These are phyloP conservation scores for Phanerochaete sordida DNA, from an alignment of 768 basidiomycete species.

Conservation along the genomic window DNA sequence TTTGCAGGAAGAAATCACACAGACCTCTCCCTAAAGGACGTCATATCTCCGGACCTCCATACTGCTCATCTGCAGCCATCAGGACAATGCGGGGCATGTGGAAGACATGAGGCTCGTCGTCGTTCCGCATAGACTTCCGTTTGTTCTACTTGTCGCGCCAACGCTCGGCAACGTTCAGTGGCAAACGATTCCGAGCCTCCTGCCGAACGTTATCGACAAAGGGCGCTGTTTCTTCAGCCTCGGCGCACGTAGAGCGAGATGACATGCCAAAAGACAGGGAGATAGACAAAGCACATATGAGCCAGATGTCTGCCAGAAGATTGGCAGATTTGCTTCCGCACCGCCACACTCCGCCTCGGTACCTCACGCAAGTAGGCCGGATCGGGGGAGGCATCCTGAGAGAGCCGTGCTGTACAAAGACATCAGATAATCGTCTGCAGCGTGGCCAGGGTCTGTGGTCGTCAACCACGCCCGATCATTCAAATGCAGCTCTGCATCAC, in stretches of 20 bases:
- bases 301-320: too few relatives aligned
- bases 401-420: background rate
- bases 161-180: too few relatives aligned
- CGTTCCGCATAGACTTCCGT: background rate
- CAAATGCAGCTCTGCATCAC: conserved; percentile 1
- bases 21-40: background rate
- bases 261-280: background rate
- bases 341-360: background rate
- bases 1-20: background rate
- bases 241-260: background rate
- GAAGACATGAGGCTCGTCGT: background rate
- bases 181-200: too few relatives aligned
- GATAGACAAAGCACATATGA: too few relatives aligned
- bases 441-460: conserved; percentile 8
- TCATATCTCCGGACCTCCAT: conserved; percentile 1
- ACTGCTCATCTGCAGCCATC: background rate
- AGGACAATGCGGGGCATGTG: background rate
- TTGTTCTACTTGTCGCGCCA: background rate
- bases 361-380: background rate
- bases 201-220: background rate
- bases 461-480: conserved; percentile 4
- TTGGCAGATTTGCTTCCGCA: background rate
- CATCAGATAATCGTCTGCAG: conserved; percentile 11
- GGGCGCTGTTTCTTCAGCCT: background rate
- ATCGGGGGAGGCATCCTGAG: background rate